Conservation (phyloP, 352 stramenopile species). For the Phytopythium boreale region DNA sequence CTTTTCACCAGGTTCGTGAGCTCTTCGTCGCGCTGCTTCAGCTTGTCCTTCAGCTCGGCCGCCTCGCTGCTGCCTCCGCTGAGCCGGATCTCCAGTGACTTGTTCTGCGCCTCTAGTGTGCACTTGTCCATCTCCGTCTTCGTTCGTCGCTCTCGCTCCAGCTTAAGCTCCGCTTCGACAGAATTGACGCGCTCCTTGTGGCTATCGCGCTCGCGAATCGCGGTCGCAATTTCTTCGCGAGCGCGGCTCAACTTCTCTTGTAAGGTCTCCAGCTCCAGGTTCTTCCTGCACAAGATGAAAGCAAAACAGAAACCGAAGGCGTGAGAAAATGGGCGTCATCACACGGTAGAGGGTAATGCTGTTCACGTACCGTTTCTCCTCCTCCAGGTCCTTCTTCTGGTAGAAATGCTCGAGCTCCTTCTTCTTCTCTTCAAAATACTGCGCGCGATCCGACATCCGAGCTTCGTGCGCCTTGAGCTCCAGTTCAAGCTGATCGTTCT, state of each 20-base stretch:
- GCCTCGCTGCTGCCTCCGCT: slow-evolving; percentile 30
- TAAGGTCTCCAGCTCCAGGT: slow-evolving; percentile 46
- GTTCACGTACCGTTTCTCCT: slow-evolving; percentile 34
- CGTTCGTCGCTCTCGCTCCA: slow-evolving; percentile 48
- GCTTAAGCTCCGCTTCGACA: slow-evolving; percentile 42
- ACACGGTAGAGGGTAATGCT: neutral
- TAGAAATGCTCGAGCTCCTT: slow-evolving; percentile 65
- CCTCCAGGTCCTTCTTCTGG: slow-evolving; percentile 48
- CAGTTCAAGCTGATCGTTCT: slow-evolving; percentile 54
- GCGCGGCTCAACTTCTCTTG: slow-evolving; percentile 46
- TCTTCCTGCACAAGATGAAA: slow-evolving; percentile 26
- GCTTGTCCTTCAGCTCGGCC: slow-evolving; percentile 49
- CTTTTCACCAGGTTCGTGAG: slow-evolving; percentile 60
- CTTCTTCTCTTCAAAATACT: slow-evolving; percentile 63
- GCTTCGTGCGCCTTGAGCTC: slow-evolving; percentile 55
- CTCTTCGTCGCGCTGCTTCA: slow-evolving; percentile 69
- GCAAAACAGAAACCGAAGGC: neutral
- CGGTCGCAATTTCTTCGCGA: slow-evolving; percentile 44
- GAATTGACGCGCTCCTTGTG: slow-evolving; percentile 39
- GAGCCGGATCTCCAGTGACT: slow-evolving; percentile 49
- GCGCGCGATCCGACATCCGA: slow-evolving; percentile 40
- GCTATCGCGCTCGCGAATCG: slow-evolving; percentile 46
- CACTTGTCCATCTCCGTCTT: slow-evolving; percentile 63
- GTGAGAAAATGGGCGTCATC: neutral
- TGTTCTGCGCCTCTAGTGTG: slow-evolving; percentile 53